phyloP scores from a whole-genome alignment of 2,329 filamentous ascomycete genomes.

The Alternaria tenuissima region DNA sequence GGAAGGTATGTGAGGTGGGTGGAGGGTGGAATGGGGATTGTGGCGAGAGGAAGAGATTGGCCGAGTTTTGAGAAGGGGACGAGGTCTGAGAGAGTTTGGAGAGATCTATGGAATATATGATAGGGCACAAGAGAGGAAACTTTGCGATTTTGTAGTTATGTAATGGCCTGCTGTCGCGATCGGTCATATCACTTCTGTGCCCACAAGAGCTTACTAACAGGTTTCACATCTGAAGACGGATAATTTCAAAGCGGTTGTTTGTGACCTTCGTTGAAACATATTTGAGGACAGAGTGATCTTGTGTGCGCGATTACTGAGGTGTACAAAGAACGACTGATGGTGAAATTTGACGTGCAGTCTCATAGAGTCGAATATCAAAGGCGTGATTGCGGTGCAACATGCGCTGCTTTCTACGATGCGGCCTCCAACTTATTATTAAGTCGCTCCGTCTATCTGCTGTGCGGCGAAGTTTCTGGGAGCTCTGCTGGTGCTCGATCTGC shows the following conservation, averaged over 20 bases:
- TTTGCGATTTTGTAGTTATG: neutral
- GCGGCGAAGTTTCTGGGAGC: neutral
- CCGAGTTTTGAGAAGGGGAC: neutral
- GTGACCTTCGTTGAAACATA: neutral
- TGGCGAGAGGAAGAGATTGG: neutral
- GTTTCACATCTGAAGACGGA: neutral
- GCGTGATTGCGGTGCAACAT: neutral
- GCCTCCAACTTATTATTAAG: neutral
- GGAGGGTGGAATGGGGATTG: neutral
- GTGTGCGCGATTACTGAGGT: neutral
- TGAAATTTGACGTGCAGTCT: neutral
- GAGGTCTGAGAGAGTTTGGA: neutral
- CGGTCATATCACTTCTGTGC: too few species aligned
- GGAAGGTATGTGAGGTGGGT: constrained; percentile 40
- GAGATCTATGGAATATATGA: neutral
- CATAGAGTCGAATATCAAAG: neutral
- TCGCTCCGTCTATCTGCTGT: neutral
- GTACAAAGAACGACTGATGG: neutral
- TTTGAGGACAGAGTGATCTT: neutral
- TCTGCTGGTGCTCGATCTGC: neutral
- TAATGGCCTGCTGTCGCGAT: neutral
- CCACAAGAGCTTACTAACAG: neutral
- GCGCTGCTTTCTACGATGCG: too few species aligned
- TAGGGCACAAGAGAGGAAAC: neutral
- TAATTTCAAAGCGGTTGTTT: neutral